phyloP scores from a whole-genome alignment of 192 early-diverging fungal species.

The Cladochytrium replicatum region DNA sequence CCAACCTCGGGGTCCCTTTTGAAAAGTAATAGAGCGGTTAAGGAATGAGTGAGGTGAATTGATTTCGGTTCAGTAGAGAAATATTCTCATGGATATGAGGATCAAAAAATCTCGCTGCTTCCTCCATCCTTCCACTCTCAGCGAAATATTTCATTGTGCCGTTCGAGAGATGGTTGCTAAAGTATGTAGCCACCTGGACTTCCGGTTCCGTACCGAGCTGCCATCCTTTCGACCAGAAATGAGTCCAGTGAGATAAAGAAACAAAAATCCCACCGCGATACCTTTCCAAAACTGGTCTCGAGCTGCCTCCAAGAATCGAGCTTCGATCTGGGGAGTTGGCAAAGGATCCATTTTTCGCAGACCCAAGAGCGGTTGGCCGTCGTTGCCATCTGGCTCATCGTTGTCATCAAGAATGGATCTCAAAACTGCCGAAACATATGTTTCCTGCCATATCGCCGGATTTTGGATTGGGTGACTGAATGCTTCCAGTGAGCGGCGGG shows the following conservation, averaged over 20 bases:
- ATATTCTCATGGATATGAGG: too few species aligned
- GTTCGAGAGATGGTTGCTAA: conserved; percentile 80
- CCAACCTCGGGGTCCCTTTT: conserved; percentile 82
- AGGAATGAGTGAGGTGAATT: conserved; percentile 18
- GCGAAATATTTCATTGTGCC: conserved; percentile 86
- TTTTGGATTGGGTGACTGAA: conserved; percentile 37
- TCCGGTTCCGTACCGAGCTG: conserved; percentile 87
- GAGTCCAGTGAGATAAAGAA: neutral
- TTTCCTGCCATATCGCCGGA: conserved; percentile 82
- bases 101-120: conserved; percentile 77
- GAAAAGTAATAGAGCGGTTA: conserved; percentile 44
- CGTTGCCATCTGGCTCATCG: conserved; percentile 57
- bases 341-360: conserved; percentile 87
- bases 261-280: conserved; percentile 1
- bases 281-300: conserved; percentile 77
- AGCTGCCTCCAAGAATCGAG: conserved; percentile 74
- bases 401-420: conserved; percentile 86
- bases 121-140: conserved; percentile 66
- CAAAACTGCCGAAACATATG: conserved; percentile 75
- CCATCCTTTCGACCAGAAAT: conserved; percentile 49
- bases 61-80: neutral
- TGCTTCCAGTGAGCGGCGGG: neutral
- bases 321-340: conserved; percentile 59
- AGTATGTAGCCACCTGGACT: conserved; percentile 85
- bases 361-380: conserved; percentile 74